Evolutionary conservation across 2,329 filamentous ascomycete genomes (phyloP), one percentile per base, ranked within the genome.

Genomic region (Aureobasidium sp.): DNA sequence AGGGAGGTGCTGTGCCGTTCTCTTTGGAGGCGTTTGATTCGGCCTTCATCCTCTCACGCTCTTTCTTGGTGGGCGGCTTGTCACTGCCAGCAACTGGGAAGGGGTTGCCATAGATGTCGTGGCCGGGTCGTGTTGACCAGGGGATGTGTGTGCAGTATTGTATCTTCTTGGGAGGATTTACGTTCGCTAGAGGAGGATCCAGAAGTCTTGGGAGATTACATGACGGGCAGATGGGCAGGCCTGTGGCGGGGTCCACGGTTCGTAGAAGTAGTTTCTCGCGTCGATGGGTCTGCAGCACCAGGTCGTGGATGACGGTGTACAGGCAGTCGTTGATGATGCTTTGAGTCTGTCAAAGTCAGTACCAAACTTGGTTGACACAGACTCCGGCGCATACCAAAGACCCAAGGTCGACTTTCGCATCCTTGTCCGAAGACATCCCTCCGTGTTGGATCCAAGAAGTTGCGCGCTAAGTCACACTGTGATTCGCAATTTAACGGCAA

Each of bases 31-130:
- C 54, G 34, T 64, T 65, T 36, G 62, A 62, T 25, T 61, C 62
- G 14, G 63, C 62, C 49, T 69, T 68, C 29, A 84, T 77, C 83
- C 85, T 72, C 86, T 85, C 72, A 86, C 88, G 79, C 89, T 91
- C 81, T 75, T 81, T 91, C 77, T 89, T 89, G 63, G 88, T 88
- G 63, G 87, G 82, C 0, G 72, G 72, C 11, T 72, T 68, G 27
- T 85, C 85, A 0, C 83, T 83, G 7, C 64, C 64, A 27, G 87
- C 86, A 21, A 85, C 85, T 16, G 89, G 86, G 82, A 89, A 92
- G 30, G 87, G 89, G 74, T 91, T 90, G 55, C 88, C 89, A 73
- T 91, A 91, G 66, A 92, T 90, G 73, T 93, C 89, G 75, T 86
- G 88, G 63, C 88, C 88, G 2, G 85, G 80, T 71, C 89, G 86